phyloP scores from a whole-genome alignment of 2,329 filamentous ascomycete genomes.

The Blastomyces silverae region DNA sequence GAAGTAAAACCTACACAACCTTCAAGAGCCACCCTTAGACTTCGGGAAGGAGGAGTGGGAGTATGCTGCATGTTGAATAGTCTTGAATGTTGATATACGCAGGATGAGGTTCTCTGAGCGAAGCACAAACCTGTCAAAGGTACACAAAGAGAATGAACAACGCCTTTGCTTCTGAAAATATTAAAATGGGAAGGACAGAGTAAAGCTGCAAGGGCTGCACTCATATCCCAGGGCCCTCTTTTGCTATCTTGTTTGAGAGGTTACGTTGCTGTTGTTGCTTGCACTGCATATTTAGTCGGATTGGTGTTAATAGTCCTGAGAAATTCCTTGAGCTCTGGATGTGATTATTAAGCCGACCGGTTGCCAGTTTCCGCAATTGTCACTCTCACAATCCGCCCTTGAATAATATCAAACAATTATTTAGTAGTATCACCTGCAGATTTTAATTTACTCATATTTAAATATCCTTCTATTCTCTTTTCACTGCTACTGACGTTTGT shows the following conservation, averaged over 20 bases:
- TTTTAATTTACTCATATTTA: neutral
- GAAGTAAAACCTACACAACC: conserved; percentile 61
- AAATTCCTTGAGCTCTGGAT: neutral
- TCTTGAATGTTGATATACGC: neutral
- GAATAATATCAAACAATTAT: too few species aligned
- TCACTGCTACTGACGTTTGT: neutral
- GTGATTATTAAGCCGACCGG: neutral
- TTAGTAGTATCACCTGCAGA: neutral
- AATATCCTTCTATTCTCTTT: neutral
- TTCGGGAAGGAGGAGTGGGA: conserved; percentile 13
- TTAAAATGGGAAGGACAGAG: neutral
- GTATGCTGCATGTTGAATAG: conserved; percentile 9
- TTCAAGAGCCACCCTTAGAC: conserved; percentile 70
- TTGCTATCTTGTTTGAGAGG: neutral
- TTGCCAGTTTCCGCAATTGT: neutral
- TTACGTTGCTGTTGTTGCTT: neutral
- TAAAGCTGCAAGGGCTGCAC: neutral
- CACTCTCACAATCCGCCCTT: too few species aligned
- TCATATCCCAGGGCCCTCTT: neutral
- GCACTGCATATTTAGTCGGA: neutral
- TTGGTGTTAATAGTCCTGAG: too few species aligned
- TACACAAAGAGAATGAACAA: neutral
- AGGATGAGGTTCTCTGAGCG: neutral
- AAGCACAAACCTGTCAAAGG: neutral
- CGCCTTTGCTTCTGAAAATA: neutral